A percentile compares a stretch with the other conserved stretches of the same genome.
Evolutionary conservation across 75 land plant genomes (phyloP).

Genomic region (Isoetes taiwanensis): DNA sequence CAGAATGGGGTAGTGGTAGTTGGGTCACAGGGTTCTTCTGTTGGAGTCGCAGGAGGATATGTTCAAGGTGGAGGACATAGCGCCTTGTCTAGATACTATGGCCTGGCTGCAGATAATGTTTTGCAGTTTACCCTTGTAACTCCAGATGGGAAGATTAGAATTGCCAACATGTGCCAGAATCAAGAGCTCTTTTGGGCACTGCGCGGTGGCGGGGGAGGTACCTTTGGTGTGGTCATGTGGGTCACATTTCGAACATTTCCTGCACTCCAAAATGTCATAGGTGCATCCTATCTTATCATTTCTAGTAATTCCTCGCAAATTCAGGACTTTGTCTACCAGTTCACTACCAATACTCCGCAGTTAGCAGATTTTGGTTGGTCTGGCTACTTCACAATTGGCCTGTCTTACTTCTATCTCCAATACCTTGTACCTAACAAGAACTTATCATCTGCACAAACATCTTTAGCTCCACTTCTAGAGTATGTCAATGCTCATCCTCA

Average conservation of each 20-base stretch:
- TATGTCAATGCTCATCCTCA: no score
- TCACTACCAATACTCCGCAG: no score
- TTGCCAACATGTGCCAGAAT: constrained; percentile 12
- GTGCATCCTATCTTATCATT: no score
- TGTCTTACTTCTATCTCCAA: no score
- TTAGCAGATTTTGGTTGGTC: no score
- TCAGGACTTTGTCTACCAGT: no score
- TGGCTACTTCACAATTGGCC: no score
- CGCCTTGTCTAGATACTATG: constrained; percentile 12
- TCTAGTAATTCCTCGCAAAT: no score
- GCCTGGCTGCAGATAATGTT: constrained; percentile 22
- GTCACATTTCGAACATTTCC: constrained; percentile 12
- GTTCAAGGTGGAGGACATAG: constrained; percentile 26
- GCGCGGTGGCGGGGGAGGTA: constrained; percentile 27
- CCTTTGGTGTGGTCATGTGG: constrained; percentile 25
- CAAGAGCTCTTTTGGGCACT: constrained; percentile 25
- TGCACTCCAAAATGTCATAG: not conserved
- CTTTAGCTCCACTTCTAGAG: no score
- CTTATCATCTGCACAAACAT: no score
- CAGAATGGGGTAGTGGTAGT: not conserved
- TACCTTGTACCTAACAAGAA: no score
- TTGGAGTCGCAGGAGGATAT: constrained; percentile 16
- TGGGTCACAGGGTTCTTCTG: constrained; percentile 10
- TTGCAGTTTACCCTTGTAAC: constrained; percentile 18
- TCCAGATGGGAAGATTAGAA: constrained; percentile 11